These are phyloP conservation scores for Filobasidium uniguttulatum DNA, from an alignment of 1,284 basidiomycete species.

Conservation along the genomic window DNA sequence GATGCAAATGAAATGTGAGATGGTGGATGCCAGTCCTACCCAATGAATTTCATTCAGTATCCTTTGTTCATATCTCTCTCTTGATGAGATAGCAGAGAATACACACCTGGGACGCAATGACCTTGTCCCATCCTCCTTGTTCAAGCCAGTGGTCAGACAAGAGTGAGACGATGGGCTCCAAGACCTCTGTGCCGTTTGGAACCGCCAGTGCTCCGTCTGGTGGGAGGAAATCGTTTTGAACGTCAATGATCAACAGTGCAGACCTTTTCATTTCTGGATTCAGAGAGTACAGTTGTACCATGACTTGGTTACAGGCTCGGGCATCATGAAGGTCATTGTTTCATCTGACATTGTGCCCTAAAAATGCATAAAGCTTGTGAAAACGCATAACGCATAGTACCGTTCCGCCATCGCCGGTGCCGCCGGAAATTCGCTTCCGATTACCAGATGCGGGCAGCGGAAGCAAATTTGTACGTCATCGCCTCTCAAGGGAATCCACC, in stretches of 20 bases:
- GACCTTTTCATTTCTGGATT: constrained; percentile 19
- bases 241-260: constrained; percentile 46
- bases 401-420: no score
- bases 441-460: no score
- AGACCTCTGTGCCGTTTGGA: constrained; percentile 39
- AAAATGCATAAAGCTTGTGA: no score
- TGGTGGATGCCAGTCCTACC: constrained; percentile 43
- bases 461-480: no score
- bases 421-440: no score
- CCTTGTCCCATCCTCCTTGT: constrained; percentile 35
- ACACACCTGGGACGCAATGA: constrained; percentile 43
- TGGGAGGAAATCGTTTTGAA: constrained; percentile 56
- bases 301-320: no score
- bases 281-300: no score
- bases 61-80: neutral
- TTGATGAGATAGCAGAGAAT: neutral
- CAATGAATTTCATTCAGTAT: neutral
- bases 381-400: no score
- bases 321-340: no score
- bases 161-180: constrained; percentile 41
- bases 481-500: no score
- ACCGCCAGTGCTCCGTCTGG: constrained; percentile 47
- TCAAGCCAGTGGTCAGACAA: constrained; percentile 35
- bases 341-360: no score
- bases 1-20: constrained; percentile 52